Evolutionary conservation across 495 filamentous ascomycete genomes (phyloP).

Genomic region (Penicillium canariense): DNA sequence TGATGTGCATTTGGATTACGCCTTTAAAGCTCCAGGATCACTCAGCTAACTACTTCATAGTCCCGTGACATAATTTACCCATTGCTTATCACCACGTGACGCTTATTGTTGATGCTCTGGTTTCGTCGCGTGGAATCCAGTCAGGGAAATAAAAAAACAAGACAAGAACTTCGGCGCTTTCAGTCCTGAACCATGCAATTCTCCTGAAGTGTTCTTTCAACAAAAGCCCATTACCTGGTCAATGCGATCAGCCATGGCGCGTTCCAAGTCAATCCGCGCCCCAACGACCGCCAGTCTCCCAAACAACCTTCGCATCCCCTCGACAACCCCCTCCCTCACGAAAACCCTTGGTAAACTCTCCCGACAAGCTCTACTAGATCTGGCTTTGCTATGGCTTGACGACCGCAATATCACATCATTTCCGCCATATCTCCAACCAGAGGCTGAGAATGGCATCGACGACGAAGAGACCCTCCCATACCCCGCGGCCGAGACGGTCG

Average conservation of each 20-base stretch:
- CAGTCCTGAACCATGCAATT: slow-evolving; percentile 4
- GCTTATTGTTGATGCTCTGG: slow-evolving; percentile 16
- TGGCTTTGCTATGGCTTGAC: slow-evolving; percentile 73
- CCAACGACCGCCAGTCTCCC: slow-evolving; percentile 51
- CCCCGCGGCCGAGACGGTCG: slow-evolving; percentile 57
- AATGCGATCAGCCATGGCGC: slow-evolving; percentile 34
- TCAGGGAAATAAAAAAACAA: slow-evolving; percentile 3
- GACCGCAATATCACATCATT: slow-evolving; percentile 58
- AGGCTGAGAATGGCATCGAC: slow-evolving; percentile 21
- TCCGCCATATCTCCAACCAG: slow-evolving; percentile 35
- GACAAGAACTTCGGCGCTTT: not conserved
- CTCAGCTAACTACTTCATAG: too few relatives aligned
- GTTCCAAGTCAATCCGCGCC: slow-evolving; percentile 39
- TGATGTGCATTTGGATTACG: too few relatives aligned
- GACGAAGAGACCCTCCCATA: slow-evolving; percentile 54
- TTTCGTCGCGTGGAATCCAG: slow-evolving; percentile 8
- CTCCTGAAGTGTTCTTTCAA: not conserved
- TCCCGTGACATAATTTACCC: too few relatives aligned
- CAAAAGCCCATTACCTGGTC: not conserved
- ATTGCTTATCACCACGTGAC: slow-evolving; percentile 30
- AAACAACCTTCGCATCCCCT: slow-evolving; percentile 58
- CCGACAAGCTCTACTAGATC: slow-evolving; percentile 63
- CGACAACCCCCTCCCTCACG: slow-evolving; percentile 58
- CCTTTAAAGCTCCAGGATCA: too few relatives aligned
- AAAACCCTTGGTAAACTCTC: slow-evolving; percentile 68